Conservation (phyloP, 1,139 yeast genomes). For the Saccharomyces hybrid region DNA sequence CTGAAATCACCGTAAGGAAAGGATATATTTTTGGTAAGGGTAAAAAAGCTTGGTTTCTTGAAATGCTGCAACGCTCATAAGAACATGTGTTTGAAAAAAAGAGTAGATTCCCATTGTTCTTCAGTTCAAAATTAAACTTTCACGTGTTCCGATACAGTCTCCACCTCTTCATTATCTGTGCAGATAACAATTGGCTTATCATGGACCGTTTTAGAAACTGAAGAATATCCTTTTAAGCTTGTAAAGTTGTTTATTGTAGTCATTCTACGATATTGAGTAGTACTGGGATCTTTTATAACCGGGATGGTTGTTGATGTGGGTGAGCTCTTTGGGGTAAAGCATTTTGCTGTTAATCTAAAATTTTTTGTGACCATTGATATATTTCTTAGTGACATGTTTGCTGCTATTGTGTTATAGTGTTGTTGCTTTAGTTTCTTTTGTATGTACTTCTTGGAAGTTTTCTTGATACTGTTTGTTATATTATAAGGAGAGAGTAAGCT, state of each 20-base stretch:
- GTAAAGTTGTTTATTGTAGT: neutral
- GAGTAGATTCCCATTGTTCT: neutral
- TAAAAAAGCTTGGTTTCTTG: neutral
- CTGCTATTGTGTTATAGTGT: conserved; percentile 1
- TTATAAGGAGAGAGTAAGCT: neutral
- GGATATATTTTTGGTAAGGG: neutral
- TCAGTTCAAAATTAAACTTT: conserved; percentile 10
- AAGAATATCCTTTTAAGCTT: neutral
- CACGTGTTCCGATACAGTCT: conserved; percentile 21
- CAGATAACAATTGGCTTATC: conserved; percentile 16
- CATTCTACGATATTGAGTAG: neutral
- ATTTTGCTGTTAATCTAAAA: conserved; percentile 7
- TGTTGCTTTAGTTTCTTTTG: neutral
- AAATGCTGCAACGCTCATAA: neutral
- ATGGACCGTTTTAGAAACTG: neutral
- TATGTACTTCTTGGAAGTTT: neutral
- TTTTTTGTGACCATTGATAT: conserved; percentile 7
- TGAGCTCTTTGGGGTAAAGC: conserved; percentile 11
- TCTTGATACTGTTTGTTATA: neutral
- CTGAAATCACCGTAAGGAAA: neutral
- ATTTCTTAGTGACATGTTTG: conserved; percentile 4
- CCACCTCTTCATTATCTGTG: conserved; percentile 22
- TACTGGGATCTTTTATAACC: conserved; percentile 5
- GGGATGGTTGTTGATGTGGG: conserved; percentile 15
- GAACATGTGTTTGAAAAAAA: neutral